A percentile compares a stretch with the other conserved stretches of the same genome.
Evolutionary conservation across 371 early-diverging fungal genomes (phyloP).

Genomic region (Mortierella sp.): DNA sequence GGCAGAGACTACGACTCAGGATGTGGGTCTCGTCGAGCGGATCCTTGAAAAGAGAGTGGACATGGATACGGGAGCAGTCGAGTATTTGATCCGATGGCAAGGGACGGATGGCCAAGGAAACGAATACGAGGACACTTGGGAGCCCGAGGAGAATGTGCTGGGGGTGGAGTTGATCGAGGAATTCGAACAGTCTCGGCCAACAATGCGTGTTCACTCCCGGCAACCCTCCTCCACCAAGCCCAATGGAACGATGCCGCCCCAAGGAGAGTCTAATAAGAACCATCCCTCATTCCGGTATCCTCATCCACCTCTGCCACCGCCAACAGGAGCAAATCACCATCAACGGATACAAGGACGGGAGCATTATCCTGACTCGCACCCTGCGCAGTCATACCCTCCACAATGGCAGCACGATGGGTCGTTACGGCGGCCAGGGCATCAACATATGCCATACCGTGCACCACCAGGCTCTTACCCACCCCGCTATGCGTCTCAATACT

Average conservation of each 20-base stretch:
- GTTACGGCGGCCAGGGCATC: neutral
- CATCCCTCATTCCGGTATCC: neutral
- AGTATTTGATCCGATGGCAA: slow-evolving; percentile 52
- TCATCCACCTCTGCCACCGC: neutral
- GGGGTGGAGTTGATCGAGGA: slow-evolving; percentile 55
- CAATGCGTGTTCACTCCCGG: slow-evolving; percentile 20
- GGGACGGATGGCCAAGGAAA: slow-evolving; percentile 48
- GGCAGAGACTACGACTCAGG: slow-evolving; percentile 35
- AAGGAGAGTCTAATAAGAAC: neutral
- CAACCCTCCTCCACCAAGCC: slow-evolving; percentile 17
- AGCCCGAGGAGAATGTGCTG: slow-evolving; percentile 47
- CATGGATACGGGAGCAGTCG: slow-evolving; percentile 35
- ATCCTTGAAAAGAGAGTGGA: slow-evolving; percentile 47
- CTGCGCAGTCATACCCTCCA: slow-evolving; percentile 3
- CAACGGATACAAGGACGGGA: neutral
- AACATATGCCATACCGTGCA: neutral
- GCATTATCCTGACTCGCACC: neutral
- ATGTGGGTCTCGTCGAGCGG: slow-evolving; percentile 45
- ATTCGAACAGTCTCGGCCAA: slow-evolving; percentile 29
- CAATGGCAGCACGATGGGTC: neutral
- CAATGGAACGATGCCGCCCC: slow-evolving; percentile 1
- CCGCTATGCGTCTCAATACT: slow-evolving; percentile 6
- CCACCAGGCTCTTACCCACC: slow-evolving; percentile 17
- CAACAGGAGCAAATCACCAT: neutral
- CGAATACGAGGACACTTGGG: slow-evolving; percentile 46